phyloP scores from a whole-genome alignment of 768 basidiomycete species.

The Mycena sanguinolenta region DNA sequence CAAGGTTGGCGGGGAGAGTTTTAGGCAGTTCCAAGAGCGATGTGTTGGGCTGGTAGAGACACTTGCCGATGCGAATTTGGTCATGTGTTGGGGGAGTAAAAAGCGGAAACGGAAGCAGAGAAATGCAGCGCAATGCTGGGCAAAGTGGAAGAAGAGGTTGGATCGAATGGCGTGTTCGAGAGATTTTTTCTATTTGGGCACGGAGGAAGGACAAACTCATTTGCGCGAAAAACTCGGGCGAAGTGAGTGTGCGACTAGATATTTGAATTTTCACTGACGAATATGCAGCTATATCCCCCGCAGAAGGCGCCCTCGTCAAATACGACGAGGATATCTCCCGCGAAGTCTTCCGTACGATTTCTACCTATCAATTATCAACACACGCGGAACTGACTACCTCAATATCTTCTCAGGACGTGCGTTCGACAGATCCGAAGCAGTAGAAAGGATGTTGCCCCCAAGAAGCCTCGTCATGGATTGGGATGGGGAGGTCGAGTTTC shows the following conservation, averaged over 20 bases:
- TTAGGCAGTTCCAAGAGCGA: slow-evolving; percentile 17
- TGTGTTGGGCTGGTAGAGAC: slow-evolving; percentile 18
- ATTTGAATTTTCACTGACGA: background rate
- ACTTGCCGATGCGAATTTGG: slow-evolving; percentile 19
- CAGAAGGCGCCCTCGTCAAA: slow-evolving; percentile 17
- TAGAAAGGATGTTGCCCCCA: slow-evolving; percentile 16
- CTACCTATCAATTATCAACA: background rate
- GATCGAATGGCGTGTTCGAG: no score
- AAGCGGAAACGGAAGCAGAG: slow-evolving; percentile 33
- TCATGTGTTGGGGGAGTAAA: slow-evolving; percentile 4
- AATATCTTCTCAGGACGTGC: slow-evolving; percentile 2
- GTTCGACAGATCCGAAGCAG: slow-evolving; percentile 20
- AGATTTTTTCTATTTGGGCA: no score
- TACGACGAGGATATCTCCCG: slow-evolving; percentile 26
- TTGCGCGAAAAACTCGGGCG: no score
- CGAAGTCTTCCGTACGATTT: slow-evolving; percentile 19
- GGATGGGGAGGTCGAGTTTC: slow-evolving; percentile 19
- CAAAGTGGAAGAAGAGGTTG: no score
- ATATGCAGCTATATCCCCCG: slow-evolving; percentile 18
- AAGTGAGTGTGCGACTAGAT: background rate
- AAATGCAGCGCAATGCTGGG: no score
- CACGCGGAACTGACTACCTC: background rate
- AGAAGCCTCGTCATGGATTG: slow-evolving; percentile 22
- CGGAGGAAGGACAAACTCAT: no score
- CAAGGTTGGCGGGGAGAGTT: slow-evolving; percentile 2